These are phyloP conservation scores for Papiliotrema fonsecae DNA, from an alignment of 1,284 basidiomycete species.

Conservation along the genomic window DNA sequence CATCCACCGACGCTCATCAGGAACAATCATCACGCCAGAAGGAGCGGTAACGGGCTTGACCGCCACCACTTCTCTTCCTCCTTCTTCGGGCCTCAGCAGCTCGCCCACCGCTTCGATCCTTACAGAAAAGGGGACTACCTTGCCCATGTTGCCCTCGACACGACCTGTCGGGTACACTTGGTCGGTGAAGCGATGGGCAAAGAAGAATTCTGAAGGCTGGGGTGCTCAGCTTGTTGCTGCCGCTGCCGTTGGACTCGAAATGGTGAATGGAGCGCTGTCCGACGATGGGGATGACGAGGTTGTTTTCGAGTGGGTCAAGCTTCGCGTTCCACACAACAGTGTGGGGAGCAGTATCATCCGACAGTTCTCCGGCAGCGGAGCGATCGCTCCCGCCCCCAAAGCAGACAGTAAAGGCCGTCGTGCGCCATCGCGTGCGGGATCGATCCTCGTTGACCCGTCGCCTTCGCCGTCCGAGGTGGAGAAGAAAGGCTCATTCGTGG, in stretches of 20 bases:
- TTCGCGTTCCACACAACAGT: conserved; percentile 15
- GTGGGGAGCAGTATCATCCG: conserved; percentile 13
- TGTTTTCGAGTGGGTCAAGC: conserved; percentile 47
- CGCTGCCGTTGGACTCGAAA: conserved; percentile 34
- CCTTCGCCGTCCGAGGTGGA: neutral
- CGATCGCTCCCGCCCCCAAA: conserved; percentile 3
- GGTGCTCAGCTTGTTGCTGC: conserved; percentile 39
- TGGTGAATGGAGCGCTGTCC: conserved; percentile 19
- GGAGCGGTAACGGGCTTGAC: conserved; percentile 34
- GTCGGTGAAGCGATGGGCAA: conserved; percentile 74
- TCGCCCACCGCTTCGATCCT: neutral
- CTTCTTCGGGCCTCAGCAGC: neutral
- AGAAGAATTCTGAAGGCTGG: conserved; percentile 50
- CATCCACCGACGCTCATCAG: conserved; percentile 19
- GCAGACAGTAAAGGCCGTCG: no score
- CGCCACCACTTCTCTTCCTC: neutral
- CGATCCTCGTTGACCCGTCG: conserved; percentile 2
- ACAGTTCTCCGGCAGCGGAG: conserved; percentile 12
- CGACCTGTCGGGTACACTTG: conserved; percentile 62
- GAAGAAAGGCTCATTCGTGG: conserved; percentile 2
- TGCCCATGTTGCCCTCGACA: conserved; percentile 21
- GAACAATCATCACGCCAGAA: conserved; percentile 20
- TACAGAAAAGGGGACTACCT: neutral
- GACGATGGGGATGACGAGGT: conserved; percentile 38
- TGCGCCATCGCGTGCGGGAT: conserved; percentile 4